Percentiles rank a stretch among this genome's conserved stretches.
Conservation (phyloP, 2,329 filamentous ascomycete genomes). For the Penicillium sp. region DNA sequence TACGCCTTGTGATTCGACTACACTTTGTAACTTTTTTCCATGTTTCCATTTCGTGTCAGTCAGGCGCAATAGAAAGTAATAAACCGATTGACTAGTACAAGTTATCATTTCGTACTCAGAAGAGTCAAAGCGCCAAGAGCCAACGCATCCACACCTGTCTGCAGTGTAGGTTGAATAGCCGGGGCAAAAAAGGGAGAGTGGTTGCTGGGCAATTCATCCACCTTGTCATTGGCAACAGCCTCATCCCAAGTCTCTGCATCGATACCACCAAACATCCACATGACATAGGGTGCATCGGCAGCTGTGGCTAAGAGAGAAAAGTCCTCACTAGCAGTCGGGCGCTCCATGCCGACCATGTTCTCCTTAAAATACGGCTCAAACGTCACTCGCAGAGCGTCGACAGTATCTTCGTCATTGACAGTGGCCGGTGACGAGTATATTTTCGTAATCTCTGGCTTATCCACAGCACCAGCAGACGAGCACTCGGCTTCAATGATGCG, state of each 20-base stretch:
- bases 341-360: conserved; percentile 38
- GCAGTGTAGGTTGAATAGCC: conserved; percentile 55
- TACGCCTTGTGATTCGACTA: too few species aligned
- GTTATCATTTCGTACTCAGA: conserved; percentile 13
- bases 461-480: conserved; percentile 46
- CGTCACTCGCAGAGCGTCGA: conserved; percentile 40
- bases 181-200: conserved; percentile 60
- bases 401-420: conserved; percentile 51
- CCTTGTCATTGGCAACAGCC: conserved; percentile 45
- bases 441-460: conserved; percentile 44
- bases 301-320: conserved; percentile 55
- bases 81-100: too few species aligned
- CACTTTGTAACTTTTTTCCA: too few species aligned
- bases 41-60: too few species aligned
- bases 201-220: conserved; percentile 55
- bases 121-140: conserved; percentile 50
- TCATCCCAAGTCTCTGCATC: conserved; percentile 51
- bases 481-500: conserved; percentile 55
- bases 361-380: conserved; percentile 50
- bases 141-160: conserved; percentile 51
- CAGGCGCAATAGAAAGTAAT: too few species aligned
- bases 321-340: conserved; percentile 54
- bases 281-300: conserved; percentile 51
- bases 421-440: conserved; percentile 49
- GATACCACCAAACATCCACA: conserved; percentile 57